These are phyloP conservation scores for Lentinula detonsa DNA, from an alignment of 768 basidiomycete genomes.

Conservation along the genomic window DNA sequence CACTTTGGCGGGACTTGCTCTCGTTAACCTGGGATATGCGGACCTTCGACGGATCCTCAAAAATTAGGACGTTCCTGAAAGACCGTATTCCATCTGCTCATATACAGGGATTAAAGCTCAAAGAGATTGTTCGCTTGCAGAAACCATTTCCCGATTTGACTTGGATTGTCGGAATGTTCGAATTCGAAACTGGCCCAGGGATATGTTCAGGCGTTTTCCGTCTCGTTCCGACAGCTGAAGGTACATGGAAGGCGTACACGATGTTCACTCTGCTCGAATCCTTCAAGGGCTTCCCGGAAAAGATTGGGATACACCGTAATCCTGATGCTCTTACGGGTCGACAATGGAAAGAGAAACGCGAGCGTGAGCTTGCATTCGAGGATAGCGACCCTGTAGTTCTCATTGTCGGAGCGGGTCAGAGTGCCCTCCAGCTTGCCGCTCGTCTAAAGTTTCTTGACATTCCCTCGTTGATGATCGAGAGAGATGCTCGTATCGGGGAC, in stretches of 20 bases:
- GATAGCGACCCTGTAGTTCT: slow-evolving; percentile 19
- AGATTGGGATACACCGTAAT: neutral
- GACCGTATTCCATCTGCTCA: slow-evolving; percentile 25
- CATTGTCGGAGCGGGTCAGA: slow-evolving; percentile 63
- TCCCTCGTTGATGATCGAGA: slow-evolving; percentile 51
- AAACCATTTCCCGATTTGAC: neutral
- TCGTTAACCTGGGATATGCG: slow-evolving; percentile 51
- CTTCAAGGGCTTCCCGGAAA: slow-evolving; percentile 4
- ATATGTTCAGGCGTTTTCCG: slow-evolving; percentile 1
- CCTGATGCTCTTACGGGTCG: neutral
- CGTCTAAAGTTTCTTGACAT: slow-evolving; percentile 57
- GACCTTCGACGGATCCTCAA: slow-evolving; percentile 30
- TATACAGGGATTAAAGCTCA: slow-evolving; percentile 17
- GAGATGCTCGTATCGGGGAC: slow-evolving; percentile 47
- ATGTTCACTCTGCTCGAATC: slow-evolving; percentile 4
- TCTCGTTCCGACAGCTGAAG: neutral
- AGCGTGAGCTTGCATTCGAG: neutral
- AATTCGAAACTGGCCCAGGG: neutral
- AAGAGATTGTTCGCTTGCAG: slow-evolving; percentile 4
- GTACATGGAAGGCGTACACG: slow-evolving; percentile 2
- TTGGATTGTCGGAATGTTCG: neutral
- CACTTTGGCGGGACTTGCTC: slow-evolving; percentile 46
- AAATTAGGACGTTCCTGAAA: slow-evolving; percentile 28
- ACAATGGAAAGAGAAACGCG: neutral
- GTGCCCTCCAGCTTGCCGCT: slow-evolving; percentile 59